These are phyloP conservation scores for Pinus albicaulis DNA, from an alignment of 75 land plant species.

Conservation along the genomic window DNA sequence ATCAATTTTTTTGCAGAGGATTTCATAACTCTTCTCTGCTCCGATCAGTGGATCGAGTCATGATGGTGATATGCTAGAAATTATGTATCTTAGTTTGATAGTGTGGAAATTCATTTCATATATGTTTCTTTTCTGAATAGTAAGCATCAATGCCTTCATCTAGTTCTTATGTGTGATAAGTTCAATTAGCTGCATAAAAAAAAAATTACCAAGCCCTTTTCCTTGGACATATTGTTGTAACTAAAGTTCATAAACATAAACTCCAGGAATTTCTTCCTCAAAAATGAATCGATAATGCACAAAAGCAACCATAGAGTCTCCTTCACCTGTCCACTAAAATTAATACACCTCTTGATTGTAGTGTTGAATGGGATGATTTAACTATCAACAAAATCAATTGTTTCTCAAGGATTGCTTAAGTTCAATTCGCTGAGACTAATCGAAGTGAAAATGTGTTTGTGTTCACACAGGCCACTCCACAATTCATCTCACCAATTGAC, in stretches of 20 bases:
- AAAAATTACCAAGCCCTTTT: conserved; percentile 86
- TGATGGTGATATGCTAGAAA: conserved; percentile 86
- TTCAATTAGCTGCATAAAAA: too few relatives aligned
- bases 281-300: conserved; percentile 83
- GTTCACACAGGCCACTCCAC: too few relatives aligned
- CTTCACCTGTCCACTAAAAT: too few relatives aligned
- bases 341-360: too few relatives aligned
- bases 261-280: conserved; percentile 86
- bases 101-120: conserved; percentile 79
- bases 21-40: conserved; percentile 72
- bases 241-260: conserved; percentile 93
- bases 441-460: too few relatives aligned
- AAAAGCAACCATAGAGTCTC: conserved; percentile 74
- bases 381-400: too few relatives aligned
- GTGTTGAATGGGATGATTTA: too few relatives aligned
- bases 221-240: conserved; percentile 73
- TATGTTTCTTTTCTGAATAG: conserved; percentile 81
- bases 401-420: too few relatives aligned
- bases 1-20: conserved; percentile 79
- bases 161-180: conserved; percentile 82
- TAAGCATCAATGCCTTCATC: conserved; percentile 90
- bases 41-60: conserved; percentile 67
- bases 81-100: conserved; percentile 65
- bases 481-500: too few relatives aligned
- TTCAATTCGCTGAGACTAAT: too few relatives aligned